Evolutionary conservation across 495 filamentous ascomycete species (phyloP).

Genomic region (Penicillium parvum): DNA sequence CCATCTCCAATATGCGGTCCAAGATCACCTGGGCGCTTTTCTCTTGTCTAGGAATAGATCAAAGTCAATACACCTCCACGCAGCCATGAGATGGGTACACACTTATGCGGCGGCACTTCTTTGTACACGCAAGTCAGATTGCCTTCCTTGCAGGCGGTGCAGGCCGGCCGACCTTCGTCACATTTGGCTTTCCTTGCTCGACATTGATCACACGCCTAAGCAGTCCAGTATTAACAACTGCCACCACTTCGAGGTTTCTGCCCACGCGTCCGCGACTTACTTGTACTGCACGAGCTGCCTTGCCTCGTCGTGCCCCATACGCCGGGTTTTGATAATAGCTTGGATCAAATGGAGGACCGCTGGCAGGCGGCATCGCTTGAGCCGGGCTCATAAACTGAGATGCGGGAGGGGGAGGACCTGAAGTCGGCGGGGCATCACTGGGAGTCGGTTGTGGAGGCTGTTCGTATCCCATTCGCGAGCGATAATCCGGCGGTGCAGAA

Average conservation of each 20-base stretch:
- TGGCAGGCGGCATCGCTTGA: conserved; percentile 18
- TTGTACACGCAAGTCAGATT: conserved; percentile 53
- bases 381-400: conserved; percentile 30
- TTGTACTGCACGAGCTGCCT: conserved; percentile 41
- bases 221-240: background rate
- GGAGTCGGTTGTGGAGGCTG: conserved; percentile 26
- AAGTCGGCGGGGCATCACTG: conserved; percentile 24
- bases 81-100: conserved; percentile 9
- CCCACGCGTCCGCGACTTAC: conserved; percentile 17
- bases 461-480: conserved; percentile 32
- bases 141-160: conserved; percentile 58
- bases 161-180: conserved; percentile 55
- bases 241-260: no score
- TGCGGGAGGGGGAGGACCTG: conserved; percentile 21
- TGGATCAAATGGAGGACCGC: conserved; percentile 28
- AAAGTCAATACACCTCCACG: conserved; percentile 5
- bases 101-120: conserved; percentile 59
- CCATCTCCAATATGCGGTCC: conserved; percentile 27
- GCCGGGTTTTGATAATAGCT: conserved; percentile 31
- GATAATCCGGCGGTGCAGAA: conserved; percentile 37
- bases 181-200: conserved; percentile 61
- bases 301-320: conserved; percentile 37
- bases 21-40: conserved; percentile 37
- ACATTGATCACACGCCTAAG: conserved; percentile 57
- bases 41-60: conserved; percentile 30